phyloP scores from a whole-genome alignment of 371 early-diverging fungal genomes.

The Rhizopus sp. region DNA sequence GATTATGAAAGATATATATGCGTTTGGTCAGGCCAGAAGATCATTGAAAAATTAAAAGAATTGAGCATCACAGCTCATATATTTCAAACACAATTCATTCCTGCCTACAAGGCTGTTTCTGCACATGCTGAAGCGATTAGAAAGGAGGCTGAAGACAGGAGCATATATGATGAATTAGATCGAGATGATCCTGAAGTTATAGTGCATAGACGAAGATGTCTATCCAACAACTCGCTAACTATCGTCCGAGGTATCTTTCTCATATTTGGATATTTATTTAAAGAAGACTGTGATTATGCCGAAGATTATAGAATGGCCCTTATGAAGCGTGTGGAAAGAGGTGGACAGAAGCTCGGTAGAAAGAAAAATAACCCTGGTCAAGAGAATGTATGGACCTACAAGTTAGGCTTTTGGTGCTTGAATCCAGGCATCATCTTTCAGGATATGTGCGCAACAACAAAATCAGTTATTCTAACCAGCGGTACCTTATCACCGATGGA shows the following conservation, averaged over 20 bases:
- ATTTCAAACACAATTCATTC: slow-evolving; percentile 14
- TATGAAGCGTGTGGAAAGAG: slow-evolving; percentile 27
- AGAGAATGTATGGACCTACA: slow-evolving; percentile 19
- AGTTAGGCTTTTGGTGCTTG: slow-evolving; percentile 42
- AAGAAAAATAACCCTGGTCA: not conserved
- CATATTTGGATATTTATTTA: slow-evolving; percentile 39
- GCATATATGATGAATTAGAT: not conserved
- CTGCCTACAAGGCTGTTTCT: slow-evolving; percentile 28
- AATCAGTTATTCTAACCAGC: slow-evolving; percentile 80
- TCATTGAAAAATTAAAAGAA: slow-evolving; percentile 27
- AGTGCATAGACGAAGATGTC: slow-evolving; percentile 6
- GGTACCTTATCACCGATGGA: slow-evolving; percentile 85
- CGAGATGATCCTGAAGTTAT: not conserved
- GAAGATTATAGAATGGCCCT: slow-evolving; percentile 52
- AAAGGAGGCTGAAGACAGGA: slow-evolving; percentile 23
- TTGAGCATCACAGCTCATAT: slow-evolving; percentile 24
- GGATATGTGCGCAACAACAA: slow-evolving; percentile 44
- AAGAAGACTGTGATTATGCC: slow-evolving; percentile 22
- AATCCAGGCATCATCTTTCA: slow-evolving; percentile 68
- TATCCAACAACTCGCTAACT: slow-evolving; percentile 13
- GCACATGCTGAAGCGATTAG: slow-evolving; percentile 30
- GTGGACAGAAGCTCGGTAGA: slow-evolving; percentile 1
- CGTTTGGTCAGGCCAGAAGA: slow-evolving; percentile 40
- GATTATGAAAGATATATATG: slow-evolving; percentile 44
- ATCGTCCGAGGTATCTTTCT: slow-evolving; percentile 30